Conservation (phyloP, 257 asterid genomes). For the Jasminum sambac region DNA sequence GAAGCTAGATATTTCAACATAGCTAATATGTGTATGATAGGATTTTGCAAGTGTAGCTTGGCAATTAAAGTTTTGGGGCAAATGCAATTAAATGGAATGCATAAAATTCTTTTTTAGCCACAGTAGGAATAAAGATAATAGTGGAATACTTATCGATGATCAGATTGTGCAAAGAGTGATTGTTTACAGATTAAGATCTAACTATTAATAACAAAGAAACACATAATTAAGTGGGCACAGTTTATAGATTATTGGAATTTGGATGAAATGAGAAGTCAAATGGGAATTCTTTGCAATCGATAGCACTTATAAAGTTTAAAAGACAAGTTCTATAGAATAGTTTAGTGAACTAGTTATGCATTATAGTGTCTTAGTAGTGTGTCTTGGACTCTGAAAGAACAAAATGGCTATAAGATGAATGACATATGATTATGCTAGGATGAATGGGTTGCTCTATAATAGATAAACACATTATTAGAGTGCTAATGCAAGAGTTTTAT, state of each 20-base stretch:
- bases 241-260: neutral
- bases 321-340: neutral
- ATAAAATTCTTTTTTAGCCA: neutral
- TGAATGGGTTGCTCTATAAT: neutral
- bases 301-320: neutral
- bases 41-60: neutral
- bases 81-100: neutral
- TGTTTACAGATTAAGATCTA: neutral
- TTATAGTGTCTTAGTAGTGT: neutral
- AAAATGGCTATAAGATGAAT: neutral
- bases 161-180: neutral
- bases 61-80: neutral
- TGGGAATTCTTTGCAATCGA: neutral
- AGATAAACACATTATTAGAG: no score
- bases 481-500: no score
- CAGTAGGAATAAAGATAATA: neutral
- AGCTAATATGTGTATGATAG: neutral
- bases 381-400: neutral
- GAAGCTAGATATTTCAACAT: neutral
- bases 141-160: neutral
- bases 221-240: neutral
- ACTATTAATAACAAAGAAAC: neutral
- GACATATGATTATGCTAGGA: no score
- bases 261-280: neutral
- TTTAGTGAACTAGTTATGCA: neutral